phyloP scores from a whole-genome alignment of 257 asterid species.

The Solanum paucissectum region DNA sequence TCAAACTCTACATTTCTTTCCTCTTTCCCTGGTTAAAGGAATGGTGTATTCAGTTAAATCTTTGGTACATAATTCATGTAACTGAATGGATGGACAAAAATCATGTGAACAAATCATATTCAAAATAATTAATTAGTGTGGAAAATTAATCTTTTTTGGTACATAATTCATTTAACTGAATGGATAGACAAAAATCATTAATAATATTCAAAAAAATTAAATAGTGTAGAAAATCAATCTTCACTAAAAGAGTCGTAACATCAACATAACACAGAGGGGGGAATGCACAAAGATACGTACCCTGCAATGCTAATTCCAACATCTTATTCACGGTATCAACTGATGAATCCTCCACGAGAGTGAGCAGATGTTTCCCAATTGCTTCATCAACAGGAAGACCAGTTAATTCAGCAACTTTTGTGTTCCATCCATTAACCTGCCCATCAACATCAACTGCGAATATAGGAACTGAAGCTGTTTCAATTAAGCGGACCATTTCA shows the following conservation, averaged over 20 bases:
- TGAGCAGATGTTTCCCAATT: conserved; percentile 64
- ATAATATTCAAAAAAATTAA: background rate
- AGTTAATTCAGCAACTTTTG: conserved; percentile 69
- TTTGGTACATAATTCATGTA: background rate
- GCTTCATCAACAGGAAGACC: conserved; percentile 73
- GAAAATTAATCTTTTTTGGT: background rate
- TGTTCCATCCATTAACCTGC: conserved; percentile 84
- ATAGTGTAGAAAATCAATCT: background rate
- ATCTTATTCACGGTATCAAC: conserved; percentile 60
- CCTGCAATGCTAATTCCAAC: conserved; percentile 65
- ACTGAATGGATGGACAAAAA: background rate
- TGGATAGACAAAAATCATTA: background rate
- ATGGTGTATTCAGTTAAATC: background rate
- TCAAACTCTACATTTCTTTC: conserved; percentile 75
- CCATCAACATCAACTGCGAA: conserved; percentile 86
- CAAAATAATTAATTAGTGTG: background rate
- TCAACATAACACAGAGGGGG: background rate
- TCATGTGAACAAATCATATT: background rate
- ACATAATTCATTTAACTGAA: background rate
- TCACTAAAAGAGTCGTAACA: background rate
- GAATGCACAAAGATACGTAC: conserved; percentile 19
- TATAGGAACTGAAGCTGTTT: conserved; percentile 87
- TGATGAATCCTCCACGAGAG: conserved; percentile 76
- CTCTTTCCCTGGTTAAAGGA: conserved; percentile 56
- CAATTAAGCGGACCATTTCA: conserved; percentile 88